Evolutionary conservation across 2,329 filamentous ascomycete genomes (phyloP), one percentile per base, ranked within the genome.

Genomic region (Cyphellophora attinorum): DNA sequence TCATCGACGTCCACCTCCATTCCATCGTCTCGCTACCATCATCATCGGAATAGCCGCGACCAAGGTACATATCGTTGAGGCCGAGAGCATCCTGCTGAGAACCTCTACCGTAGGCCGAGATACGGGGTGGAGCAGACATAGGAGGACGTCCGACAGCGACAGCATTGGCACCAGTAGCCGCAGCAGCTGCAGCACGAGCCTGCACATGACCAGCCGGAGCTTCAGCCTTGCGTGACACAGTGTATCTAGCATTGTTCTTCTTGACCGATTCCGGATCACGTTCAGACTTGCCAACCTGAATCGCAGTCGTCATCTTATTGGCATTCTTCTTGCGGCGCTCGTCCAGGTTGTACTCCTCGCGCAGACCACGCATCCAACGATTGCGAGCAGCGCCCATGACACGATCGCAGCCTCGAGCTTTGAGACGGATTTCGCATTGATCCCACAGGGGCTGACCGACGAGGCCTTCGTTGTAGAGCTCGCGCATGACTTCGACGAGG

Each of bases 281-380:
- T 12, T 6, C 14, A 11, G 8, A 10, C 8, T 31, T 31, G 29
- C 12, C 15, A 12, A 18, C 19, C 29, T 31, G 29, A 12, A 31
- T 4, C 5, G 29, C 29, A 8, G 31, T 34, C 6, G 28, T 37
- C 19, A 37, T 18, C 11, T 19, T 19, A n/a, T 23, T 27, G 18
- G 16, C 12, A 14, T 37, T 33, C 16, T 33, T 33, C 17, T 33
- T 31, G 18, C 18, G 19, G 5, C 34, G 27, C 34, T 37, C 34
- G 19, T 37, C 34, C 12, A 37, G 19, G 11, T 28, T 28, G 21
- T 13, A 18, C 28, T 33, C 14, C 6, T 23, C 28, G 11, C 34
- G 34, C 2, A 37, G 28, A 5, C 28, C 29, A 10, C 34, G 27
- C n/a, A 12, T 19, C 34, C 34, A 37, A 18, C 14, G 21, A 15